A percentile compares a stretch with the other conserved stretches of the same genome.
These are phyloP conservation scores for Chenopodium formosanum DNA, from an alignment of 148 eudicot genomes.

Conservation along the genomic window DNA sequence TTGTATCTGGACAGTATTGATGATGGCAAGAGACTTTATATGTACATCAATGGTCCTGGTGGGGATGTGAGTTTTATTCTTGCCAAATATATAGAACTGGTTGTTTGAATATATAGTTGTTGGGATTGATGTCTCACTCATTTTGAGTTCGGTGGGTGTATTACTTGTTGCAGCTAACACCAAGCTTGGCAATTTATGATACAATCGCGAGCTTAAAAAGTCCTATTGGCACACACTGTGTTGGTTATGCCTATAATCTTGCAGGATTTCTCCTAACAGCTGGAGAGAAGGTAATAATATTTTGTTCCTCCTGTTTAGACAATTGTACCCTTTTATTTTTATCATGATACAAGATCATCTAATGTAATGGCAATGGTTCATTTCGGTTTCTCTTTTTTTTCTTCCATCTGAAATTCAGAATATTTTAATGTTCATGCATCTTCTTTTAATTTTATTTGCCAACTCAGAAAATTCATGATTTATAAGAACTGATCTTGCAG, in stretches of 20 bases:
- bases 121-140: neutral
- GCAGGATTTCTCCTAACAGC: conserved; percentile 82
- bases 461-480: neutral
- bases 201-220: conserved; percentile 80
- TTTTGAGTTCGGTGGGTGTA: neutral
- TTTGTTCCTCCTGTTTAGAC: neutral
- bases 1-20: conserved; percentile 74
- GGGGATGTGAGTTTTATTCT: conserved; percentile 76
- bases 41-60: conserved; percentile 78
- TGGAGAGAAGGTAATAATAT: conserved; percentile 68
- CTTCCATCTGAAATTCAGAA: neutral
- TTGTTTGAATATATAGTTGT: neutral
- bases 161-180: conserved; percentile 63
- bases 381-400: neutral
- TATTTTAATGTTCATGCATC: neutral
- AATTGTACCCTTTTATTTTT: too few relatives aligned
- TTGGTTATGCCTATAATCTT: conserved; percentile 72
- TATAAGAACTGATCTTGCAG: neutral
- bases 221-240: conserved; percentile 75
- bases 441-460: neutral
- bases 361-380: neutral
- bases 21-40: conserved; percentile 53
- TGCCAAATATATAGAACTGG: neutral
- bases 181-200: conserved; percentile 83
- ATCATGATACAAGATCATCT: neutral